These are phyloP conservation scores for Bolboschoenoplectus hybrid DNA, from an alignment of 202 grass and related monocot genomes.

Conservation along the genomic window DNA sequence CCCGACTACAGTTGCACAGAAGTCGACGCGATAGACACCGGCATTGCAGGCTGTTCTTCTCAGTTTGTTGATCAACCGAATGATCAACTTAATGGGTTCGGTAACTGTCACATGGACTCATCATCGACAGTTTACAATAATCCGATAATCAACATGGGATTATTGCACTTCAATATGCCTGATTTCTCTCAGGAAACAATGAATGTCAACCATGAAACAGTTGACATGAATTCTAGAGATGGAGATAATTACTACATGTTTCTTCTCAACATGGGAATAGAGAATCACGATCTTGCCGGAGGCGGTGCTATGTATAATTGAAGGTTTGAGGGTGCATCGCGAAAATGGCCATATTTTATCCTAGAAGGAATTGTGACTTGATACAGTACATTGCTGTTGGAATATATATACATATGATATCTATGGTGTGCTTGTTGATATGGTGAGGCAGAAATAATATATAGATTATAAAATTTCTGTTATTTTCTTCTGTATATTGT, in stretches of 20 bases:
- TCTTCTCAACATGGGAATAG: conserved; percentile 29
- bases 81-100: background rate
- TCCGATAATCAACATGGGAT: conserved; percentile 22
- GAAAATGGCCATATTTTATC: conserved; percentile 10
- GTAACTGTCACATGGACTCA: background rate
- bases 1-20: background rate
- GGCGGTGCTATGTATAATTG: background rate
- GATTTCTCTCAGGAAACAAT: conserved; percentile 16
- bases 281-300: conserved; percentile 10
- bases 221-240: conserved; percentile 32
- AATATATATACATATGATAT: background rate
- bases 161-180: background rate
- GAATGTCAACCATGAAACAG: conserved; percentile 21
- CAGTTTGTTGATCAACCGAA: background rate
- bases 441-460: conserved; percentile 11
- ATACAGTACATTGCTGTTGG: background rate
- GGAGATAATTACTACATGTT: conserved; percentile 20
- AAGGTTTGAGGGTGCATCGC: conserved; percentile 8
- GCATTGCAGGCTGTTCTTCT: background rate
- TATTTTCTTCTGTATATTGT: background rate
- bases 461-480: background rate
- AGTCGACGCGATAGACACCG: background rate
- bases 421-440: conserved; percentile 14
- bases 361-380: background rate
- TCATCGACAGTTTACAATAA: background rate